phyloP scores from a whole-genome alignment of 2,329 filamentous ascomycete genomes.

The Thelonectria olida region DNA sequence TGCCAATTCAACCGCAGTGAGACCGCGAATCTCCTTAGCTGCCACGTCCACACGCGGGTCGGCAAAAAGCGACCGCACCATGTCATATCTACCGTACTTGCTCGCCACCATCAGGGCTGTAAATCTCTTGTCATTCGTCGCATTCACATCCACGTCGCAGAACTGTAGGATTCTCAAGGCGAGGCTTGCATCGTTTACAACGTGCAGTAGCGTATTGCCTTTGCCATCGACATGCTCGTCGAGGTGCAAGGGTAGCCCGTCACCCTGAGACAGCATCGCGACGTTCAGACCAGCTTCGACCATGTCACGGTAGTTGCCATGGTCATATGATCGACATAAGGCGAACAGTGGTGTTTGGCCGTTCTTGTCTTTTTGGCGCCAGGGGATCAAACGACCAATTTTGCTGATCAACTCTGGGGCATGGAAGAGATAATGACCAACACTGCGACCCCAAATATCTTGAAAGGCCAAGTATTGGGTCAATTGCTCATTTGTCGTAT shows the following conservation, averaged over 20 bases:
- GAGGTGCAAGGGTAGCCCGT: constrained; percentile 82
- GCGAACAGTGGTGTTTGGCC: constrained; percentile 98
- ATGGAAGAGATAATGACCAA: constrained; percentile 96
- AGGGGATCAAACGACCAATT: constrained; percentile 83
- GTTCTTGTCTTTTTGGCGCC: constrained; percentile 92
- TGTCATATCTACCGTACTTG: constrained; percentile 95
- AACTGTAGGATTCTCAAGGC: constrained; percentile 79
- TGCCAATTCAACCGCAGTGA: constrained; percentile 94
- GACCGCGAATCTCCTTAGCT: constrained; percentile 83
- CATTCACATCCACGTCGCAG: constrained; percentile 96
- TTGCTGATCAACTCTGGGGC: constrained; percentile 80
- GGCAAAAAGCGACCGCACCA: constrained; percentile 87
- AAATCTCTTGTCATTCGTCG: constrained; percentile 92
- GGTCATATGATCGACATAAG: constrained; percentile 93
- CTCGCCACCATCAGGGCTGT: constrained; percentile 98
- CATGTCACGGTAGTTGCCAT: constrained; percentile 87
- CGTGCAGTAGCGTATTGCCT: constrained; percentile 94
- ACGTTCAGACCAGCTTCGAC: constrained; percentile 81
- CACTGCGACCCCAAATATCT: constrained; percentile 86
- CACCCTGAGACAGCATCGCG: constrained; percentile 78
- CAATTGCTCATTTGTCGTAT: constrained; percentile 64
- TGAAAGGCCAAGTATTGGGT: constrained; percentile 76
- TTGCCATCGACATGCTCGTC: constrained; percentile 94
- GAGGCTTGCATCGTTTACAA: constrained; percentile 86
- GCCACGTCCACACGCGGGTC: constrained; percentile 88